Percentiles rank a stretch among this genome's conserved stretches.
Conservation (phyloP, 345 rosid genomes). For the Linum trigynum region DNA sequence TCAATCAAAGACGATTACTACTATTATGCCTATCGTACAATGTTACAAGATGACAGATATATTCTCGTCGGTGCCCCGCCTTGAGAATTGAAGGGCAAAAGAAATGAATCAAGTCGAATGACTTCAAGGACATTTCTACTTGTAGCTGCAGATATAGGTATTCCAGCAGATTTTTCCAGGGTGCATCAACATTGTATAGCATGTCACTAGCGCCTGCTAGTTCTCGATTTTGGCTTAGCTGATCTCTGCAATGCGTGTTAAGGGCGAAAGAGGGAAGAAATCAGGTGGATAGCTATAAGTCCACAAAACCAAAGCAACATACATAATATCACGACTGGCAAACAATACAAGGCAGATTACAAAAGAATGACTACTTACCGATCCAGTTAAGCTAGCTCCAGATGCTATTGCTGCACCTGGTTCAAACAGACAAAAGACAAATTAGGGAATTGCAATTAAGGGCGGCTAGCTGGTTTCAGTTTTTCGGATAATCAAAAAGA, state of each 20-base stretch:
- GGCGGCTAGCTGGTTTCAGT: too few species aligned
- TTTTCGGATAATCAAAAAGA: too few species aligned
- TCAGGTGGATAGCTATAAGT: neutral
- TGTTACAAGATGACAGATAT: slow-evolving; percentile 8
- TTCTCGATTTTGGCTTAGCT: slow-evolving; percentile 70
- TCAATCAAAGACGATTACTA: slow-evolving; percentile 1
- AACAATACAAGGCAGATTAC: neutral
- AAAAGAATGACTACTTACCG: slow-evolving; percentile 44
- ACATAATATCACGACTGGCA: neutral
- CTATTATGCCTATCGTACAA: slow-evolving; percentile 3
- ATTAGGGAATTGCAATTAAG: neutral
- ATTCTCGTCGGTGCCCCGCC: neutral
- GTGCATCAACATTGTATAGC: slow-evolving; percentile 9
- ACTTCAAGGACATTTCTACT: neutral
- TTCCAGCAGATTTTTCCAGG: neutral
- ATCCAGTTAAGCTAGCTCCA: slow-evolving; percentile 76
- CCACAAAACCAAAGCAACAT: neutral
- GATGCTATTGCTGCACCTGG: slow-evolving; percentile 58
- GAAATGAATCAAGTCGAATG: neutral
- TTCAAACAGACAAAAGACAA: neutral
- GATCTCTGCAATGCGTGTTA: slow-evolving; percentile 46
- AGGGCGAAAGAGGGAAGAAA: slow-evolving; percentile 4
- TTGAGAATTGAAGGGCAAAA: neutral
- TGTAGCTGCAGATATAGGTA: neutral
- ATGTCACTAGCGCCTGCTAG: slow-evolving; percentile 49